These are phyloP conservation scores for Brettanomyces sp. DNA, from an alignment of 805 yeast species.

Conservation along the genomic window DNA sequence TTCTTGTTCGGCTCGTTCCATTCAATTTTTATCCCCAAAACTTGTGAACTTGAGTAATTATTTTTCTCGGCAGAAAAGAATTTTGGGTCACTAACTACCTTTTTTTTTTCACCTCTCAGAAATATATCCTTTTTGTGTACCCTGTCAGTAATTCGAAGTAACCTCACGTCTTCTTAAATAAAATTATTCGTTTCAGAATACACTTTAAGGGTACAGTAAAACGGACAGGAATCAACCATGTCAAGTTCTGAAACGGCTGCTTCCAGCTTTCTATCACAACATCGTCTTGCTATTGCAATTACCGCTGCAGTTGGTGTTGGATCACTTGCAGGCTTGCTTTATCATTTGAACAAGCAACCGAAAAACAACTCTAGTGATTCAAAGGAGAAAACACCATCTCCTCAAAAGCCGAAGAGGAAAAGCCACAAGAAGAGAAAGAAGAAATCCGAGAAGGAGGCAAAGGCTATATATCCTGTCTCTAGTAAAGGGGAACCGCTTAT, in stretches of 20 bases:
- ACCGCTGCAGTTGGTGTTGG: constrained; percentile 43
- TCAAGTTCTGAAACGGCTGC: constrained; percentile 3
- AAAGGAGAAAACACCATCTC: constrained; percentile 9
- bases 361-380: constrained; percentile 1
- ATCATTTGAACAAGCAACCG: constrained; percentile 28
- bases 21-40: too few relatives aligned
- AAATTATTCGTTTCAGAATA: too few relatives aligned
- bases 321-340: constrained; percentile 38
- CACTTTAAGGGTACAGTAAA: too few relatives aligned
- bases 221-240: too few relatives aligned
- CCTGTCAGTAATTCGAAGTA: too few relatives aligned
- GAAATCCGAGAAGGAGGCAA: neutral
- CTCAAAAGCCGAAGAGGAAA: constrained; percentile 27
- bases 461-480: constrained; percentile 39
- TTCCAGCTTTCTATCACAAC: constrained; percentile 35
- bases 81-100: too few relatives aligned
- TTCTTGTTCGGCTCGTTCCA: too few relatives aligned
- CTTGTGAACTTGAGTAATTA: too few relatives aligned
- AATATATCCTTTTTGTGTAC: too few relatives aligned
- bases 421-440: constrained; percentile 6
- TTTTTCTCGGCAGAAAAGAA: too few relatives aligned
- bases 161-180: too few relatives aligned
- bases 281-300: constrained; percentile 40
- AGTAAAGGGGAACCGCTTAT: constrained; percentile 51
- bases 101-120: too few relatives aligned